phyloP scores from a whole-genome alignment of 179 eudicot species.

The Nepenthes alata region DNA sequence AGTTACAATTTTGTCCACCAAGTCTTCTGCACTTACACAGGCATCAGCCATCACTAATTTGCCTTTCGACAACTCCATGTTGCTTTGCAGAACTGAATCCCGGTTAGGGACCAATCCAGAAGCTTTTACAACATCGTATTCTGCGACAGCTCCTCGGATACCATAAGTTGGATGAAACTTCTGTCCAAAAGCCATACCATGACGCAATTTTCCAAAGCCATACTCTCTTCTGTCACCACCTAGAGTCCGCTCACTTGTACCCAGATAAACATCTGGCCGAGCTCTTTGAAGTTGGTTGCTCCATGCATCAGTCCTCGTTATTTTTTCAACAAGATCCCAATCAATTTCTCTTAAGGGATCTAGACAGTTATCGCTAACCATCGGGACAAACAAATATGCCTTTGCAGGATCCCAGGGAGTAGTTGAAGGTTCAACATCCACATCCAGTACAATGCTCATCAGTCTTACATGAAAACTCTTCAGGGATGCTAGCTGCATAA shows the following conservation, averaged over 20 bases:
- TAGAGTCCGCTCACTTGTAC: conserved; percentile 87
- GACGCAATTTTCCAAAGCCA: conserved; percentile 85
- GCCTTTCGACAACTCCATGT: conserved; percentile 29
- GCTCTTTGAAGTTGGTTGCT: conserved; percentile 92
- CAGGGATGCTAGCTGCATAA: conserved; percentile 61
- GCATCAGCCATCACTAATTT: conserved; percentile 81
- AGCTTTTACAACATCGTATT: conserved; percentile 84
- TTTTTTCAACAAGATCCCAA: conserved; percentile 60
- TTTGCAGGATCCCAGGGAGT: conserved; percentile 99
- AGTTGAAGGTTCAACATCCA: conserved; percentile 93
- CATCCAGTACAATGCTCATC: conserved; percentile 95
- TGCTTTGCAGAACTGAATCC: conserved; percentile 12
- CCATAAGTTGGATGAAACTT: conserved; percentile 95
- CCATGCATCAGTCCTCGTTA: conserved; percentile 65
- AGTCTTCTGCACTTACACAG: conserved; percentile 42
- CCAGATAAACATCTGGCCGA: conserved; percentile 96
- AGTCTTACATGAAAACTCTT: conserved; percentile 97
- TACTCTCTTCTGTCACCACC: conserved; percentile 97
- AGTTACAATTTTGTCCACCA: conserved; percentile 83
- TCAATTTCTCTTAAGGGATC: conserved; percentile 60
- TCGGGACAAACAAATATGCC: conserved; percentile 88
- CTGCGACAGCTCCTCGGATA: conserved; percentile 94
- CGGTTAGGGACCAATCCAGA: conserved; percentile 76
- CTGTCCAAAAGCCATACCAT: conserved; percentile 85
- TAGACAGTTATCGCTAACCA: conserved; percentile 39